Evolutionary conservation across 352 stramenopile species (phyloP).

Genomic region (Aphanomyces astaci): DNA sequence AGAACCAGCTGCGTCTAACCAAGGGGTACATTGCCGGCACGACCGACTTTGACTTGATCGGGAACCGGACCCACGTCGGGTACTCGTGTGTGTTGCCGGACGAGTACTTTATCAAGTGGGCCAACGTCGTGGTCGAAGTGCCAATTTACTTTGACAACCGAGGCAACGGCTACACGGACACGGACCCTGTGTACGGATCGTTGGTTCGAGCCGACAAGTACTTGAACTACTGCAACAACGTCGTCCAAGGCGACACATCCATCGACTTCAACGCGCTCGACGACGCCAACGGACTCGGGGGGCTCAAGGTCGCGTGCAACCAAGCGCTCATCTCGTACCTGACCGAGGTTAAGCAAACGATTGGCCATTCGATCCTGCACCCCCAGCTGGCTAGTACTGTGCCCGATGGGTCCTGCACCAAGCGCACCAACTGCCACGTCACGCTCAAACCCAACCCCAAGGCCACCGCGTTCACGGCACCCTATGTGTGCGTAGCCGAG

Average conservation of each 20-base stretch:
- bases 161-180: not conserved
- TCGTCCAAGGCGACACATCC: not conserved
- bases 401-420: conserved; percentile 3
- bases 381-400: not conserved
- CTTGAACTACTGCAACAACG: conserved; percentile 8
- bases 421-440: conserved; percentile 12
- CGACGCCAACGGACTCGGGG: conserved; percentile 6
- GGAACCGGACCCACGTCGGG: conserved; percentile 16
- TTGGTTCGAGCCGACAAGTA: conserved; percentile 17
- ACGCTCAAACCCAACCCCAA: conserved; percentile 19
- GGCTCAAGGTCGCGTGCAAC: conserved; percentile 11
- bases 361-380: conserved; percentile 19
- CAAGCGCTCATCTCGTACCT: not conserved
- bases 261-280: conserved; percentile 8
- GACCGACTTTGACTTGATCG: conserved; percentile 17
- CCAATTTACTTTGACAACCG: not conserved
- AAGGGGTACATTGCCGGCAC: conserved; percentile 8
- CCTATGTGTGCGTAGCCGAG: conserved; percentile 1
- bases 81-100: conserved; percentile 19
- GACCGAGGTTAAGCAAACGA: not conserved
- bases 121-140: conserved; percentile 4
- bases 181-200: not conserved
- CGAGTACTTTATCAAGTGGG: conserved; percentile 21
- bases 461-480: not conserved
- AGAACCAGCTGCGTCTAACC: conserved; percentile 5